These are phyloP conservation scores for Yamadazyma paraphyllophila DNA, from an alignment of 805 yeast genomes.

Conservation along the genomic window DNA sequence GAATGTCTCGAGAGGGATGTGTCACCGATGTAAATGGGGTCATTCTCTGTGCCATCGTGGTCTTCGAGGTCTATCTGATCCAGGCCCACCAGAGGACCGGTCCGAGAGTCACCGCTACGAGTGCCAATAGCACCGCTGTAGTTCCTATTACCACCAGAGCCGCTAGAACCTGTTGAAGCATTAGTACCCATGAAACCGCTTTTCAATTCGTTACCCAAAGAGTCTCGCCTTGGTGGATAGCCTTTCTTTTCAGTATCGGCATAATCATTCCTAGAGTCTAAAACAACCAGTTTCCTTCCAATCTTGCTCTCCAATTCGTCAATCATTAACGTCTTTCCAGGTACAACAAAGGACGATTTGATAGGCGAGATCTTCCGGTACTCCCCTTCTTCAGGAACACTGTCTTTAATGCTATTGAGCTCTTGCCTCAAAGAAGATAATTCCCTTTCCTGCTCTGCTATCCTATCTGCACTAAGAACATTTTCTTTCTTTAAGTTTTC, in stretches of 20 bases:
- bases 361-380: constrained; percentile 16
- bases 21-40: constrained; percentile 6
- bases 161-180: too few species aligned
- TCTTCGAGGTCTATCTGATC: too few species aligned
- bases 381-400: constrained; percentile 1
- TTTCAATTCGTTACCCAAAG: not conserved
- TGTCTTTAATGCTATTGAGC: constrained; percentile 20
- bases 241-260: not conserved
- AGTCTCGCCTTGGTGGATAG: not conserved
- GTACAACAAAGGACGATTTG: constrained; percentile 8
- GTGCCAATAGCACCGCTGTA: not conserved
- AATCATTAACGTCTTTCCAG: constrained; percentile 13
- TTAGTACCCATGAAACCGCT: too few species aligned
- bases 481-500: constrained; percentile 23
- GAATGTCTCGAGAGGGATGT: not conserved
- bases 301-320: constrained; percentile 17
- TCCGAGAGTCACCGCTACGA: not conserved
- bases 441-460: constrained; percentile 24
- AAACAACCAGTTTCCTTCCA: constrained; percentile 3
- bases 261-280: not conserved
- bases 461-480: constrained; percentile 18
- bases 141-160: too few species aligned
- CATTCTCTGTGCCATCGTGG: not conserved
- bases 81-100: too few species aligned
- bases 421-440: constrained; percentile 24